Conservation (phyloP, 2,329 filamentous ascomycete species). For the Fusarium sp. region DNA sequence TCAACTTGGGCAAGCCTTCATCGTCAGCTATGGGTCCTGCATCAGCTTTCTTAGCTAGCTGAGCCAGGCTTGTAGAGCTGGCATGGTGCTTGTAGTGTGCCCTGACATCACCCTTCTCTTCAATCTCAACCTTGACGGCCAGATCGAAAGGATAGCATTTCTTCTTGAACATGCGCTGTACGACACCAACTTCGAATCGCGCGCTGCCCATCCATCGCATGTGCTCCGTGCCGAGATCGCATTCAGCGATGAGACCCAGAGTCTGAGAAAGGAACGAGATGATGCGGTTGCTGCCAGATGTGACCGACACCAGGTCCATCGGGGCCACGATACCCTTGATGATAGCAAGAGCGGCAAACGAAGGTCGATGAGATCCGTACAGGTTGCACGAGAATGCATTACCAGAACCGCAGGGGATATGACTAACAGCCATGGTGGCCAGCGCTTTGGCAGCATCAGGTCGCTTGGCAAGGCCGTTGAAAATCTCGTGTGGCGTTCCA, state of each 20-base stretch:
- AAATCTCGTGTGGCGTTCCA: constrained; percentile 90
- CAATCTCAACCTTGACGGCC: constrained; percentile 83
- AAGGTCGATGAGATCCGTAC: constrained; percentile 81
- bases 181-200: constrained; percentile 86
- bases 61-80: constrained; percentile 46
- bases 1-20: constrained; percentile 74
- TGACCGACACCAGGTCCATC: constrained; percentile 87
- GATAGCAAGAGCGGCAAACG: constrained; percentile 81
- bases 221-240: constrained; percentile 89
- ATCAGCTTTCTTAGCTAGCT: constrained; percentile 43
- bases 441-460: constrained; percentile 80
- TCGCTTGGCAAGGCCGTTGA: constrained; percentile 88
- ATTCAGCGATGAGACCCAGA: constrained; percentile 89
- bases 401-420: constrained; percentile 91
- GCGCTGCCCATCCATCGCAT: constrained; percentile 91
- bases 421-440: constrained; percentile 80
- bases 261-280: constrained; percentile 93
- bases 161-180: constrained; percentile 80
- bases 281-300: constrained; percentile 78
- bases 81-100: constrained; percentile 72
- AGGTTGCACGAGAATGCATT: constrained; percentile 94
- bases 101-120: constrained; percentile 78
- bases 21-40: constrained; percentile 45
- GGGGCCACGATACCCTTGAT: constrained; percentile 89
- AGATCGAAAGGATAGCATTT: constrained; percentile 90